Conservation (phyloP, 768 basidiomycete species). For the Mycena alexandri region DNA sequence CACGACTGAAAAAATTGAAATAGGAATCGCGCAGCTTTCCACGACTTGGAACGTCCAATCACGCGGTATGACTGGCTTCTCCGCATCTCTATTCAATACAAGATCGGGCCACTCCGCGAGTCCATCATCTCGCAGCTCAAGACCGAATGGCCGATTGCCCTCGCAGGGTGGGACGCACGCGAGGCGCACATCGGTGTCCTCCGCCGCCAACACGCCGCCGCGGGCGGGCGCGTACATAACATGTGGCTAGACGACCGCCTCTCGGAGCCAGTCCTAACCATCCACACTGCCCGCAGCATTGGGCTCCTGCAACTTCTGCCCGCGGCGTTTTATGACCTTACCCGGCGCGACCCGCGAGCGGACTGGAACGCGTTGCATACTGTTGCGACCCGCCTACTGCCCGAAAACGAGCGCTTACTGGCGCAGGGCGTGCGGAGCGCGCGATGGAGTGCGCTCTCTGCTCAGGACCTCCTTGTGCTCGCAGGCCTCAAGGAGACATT, state of each 20-base stretch:
- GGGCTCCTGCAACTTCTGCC: background rate
- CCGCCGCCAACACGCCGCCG: slow-evolving; percentile 1
- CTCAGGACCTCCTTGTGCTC: slow-evolving; percentile 11
- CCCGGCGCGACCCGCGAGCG: slow-evolving; percentile 12
- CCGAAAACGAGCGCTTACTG: slow-evolving; percentile 5
- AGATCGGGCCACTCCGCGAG: slow-evolving; percentile 8
- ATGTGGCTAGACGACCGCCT: slow-evolving; percentile 24
- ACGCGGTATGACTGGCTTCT: slow-evolving; percentile 19
- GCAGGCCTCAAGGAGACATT: slow-evolving; percentile 5
- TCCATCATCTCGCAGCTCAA: slow-evolving; percentile 10
- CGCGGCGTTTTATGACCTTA: slow-evolving; percentile 15
- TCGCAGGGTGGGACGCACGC: slow-evolving; percentile 15
- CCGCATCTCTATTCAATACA: slow-evolving; percentile 8
- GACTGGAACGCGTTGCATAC: slow-evolving; percentile 21
- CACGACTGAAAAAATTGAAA: background rate
- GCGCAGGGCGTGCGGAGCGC: slow-evolving; percentile 6
- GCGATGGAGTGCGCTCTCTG: slow-evolving; percentile 1
- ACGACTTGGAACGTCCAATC: slow-evolving; percentile 10
- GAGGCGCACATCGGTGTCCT: slow-evolving; percentile 8
- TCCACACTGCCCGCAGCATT: background rate
- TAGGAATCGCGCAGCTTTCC: slow-evolving; percentile 1
- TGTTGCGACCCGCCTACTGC: background rate
- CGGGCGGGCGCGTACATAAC: slow-evolving; percentile 10
- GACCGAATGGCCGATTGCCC: slow-evolving; percentile 8
- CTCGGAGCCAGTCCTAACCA: slow-evolving; percentile 1